Percentiles rank a stretch among this genome's conserved stretches.
Evolutionary conservation across 2,329 filamentous ascomycete genomes (phyloP).

Genomic region (Stemphylium lycopersici): DNA sequence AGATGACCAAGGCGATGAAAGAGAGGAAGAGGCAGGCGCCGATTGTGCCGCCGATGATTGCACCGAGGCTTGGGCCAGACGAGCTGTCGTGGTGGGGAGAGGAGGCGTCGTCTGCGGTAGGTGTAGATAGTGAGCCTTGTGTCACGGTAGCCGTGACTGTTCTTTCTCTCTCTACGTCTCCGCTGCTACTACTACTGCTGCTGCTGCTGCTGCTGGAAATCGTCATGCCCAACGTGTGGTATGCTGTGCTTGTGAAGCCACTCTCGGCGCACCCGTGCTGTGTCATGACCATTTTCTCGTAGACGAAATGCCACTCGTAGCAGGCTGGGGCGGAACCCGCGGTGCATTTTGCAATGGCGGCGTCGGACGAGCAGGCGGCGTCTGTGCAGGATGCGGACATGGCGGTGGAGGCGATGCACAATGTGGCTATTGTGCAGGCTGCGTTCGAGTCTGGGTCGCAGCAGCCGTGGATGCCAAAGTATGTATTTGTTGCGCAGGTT

Average conservation of each 20-base stretch:
- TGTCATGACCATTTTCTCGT: conserved; percentile 33
- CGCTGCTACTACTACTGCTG: neutral
- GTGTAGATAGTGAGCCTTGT: neutral
- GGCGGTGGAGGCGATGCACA: conserved; percentile 36
- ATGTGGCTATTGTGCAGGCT: conserved; percentile 37
- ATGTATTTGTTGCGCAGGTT: conserved; percentile 44
- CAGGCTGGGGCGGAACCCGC: conserved; percentile 27
- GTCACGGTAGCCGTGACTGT: conserved; percentile 13
- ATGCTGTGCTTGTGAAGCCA: conserved; percentile 25
- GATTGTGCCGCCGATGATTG: conserved; percentile 43
- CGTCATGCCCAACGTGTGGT: conserved; percentile 14
- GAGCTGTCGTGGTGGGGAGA: neutral
- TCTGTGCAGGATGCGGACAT: conserved; percentile 37
- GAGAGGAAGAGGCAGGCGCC: conserved; percentile 36
- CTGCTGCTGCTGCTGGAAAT: neutral
- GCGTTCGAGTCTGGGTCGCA: conserved; percentile 31
- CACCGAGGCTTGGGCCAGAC: conserved; percentile 27
- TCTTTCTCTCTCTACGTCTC: neutral
- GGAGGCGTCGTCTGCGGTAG: neutral
- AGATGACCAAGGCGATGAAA: conserved; percentile 27
- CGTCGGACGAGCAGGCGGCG: conserved; percentile 29
- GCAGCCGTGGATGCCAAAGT: conserved; percentile 42
- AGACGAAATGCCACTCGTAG: conserved; percentile 37
- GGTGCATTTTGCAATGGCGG: conserved; percentile 40
- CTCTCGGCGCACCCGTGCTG: conserved; percentile 39